Percentiles rank a stretch among this genome's conserved stretches.
phyloP scores from a whole-genome alignment of 805 yeast species.

The Lipomyces lipofer region DNA sequence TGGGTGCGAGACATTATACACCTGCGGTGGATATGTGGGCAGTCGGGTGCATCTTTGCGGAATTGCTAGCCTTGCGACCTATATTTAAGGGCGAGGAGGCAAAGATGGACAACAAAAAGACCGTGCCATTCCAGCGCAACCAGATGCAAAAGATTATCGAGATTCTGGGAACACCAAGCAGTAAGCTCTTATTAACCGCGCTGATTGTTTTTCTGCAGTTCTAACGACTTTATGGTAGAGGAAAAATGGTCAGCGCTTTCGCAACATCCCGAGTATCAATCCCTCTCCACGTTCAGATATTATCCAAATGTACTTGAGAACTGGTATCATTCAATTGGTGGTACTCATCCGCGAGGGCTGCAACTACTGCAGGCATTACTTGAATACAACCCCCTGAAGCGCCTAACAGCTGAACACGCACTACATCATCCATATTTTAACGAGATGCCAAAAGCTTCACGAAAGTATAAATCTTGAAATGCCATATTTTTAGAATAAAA shows the following conservation, averaged over 20 bases:
- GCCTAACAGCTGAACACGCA: slow-evolving; percentile 79
- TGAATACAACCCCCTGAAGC: slow-evolving; percentile 76
- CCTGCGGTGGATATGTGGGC: slow-evolving; percentile 64
- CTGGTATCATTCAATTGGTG: slow-evolving; percentile 88
- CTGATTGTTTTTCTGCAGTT: background rate
- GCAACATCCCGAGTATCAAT: slow-evolving; percentile 80
- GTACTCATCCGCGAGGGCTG: slow-evolving; percentile 62
- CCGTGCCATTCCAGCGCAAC: slow-evolving; percentile 89
- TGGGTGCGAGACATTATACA: slow-evolving; percentile 45
- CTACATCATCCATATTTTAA: slow-evolving; percentile 76
- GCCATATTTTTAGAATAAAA: background rate
- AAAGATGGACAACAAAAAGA: slow-evolving; percentile 88
- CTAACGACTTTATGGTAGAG: slow-evolving; percentile 20
- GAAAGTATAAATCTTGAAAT: slow-evolving; percentile 49
- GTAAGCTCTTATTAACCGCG: slow-evolving; percentile 17
- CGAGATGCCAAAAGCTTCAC: slow-evolving; percentile 65
- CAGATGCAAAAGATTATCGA: slow-evolving; percentile 90
- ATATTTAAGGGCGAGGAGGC: slow-evolving; percentile 98
- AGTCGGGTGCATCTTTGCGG: slow-evolving; percentile 72
- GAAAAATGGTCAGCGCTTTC: slow-evolving; percentile 78
- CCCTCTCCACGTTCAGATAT: slow-evolving; percentile 55
- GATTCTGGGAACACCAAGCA: slow-evolving; percentile 85
- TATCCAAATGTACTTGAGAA: slow-evolving; percentile 70
- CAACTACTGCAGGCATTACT: slow-evolving; percentile 63
- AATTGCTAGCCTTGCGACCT: slow-evolving; percentile 82